Percentiles rank a stretch among this genome's conserved stretches.
phyloP scores from a whole-genome alignment of 2,329 filamentous ascomycete species.

The Pseudogymnoascus sp. region DNA sequence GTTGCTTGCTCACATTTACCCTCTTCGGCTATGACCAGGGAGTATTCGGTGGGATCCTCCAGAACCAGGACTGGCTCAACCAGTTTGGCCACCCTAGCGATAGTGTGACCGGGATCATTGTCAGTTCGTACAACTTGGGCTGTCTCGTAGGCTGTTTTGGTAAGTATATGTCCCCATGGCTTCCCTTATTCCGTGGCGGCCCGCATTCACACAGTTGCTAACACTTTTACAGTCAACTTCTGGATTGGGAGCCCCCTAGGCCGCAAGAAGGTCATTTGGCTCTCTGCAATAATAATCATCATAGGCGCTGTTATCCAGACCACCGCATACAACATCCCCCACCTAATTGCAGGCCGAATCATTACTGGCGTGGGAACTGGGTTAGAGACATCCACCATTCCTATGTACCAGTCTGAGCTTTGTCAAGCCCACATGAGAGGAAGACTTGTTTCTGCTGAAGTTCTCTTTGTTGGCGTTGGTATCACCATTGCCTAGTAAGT shows the following conservation, averaged over 20 bases:
- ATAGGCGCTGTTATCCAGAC: conserved; percentile 27
- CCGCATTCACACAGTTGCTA: too few relatives aligned
- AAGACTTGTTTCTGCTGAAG: conserved; percentile 37
- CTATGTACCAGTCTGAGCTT: conserved; percentile 40
- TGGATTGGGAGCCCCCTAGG: neutral
- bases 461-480: conserved; percentile 24
- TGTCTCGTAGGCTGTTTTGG: conserved; percentile 33
- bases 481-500: conserved; percentile 25
- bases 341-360: conserved; percentile 37
- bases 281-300: conserved; percentile 13
- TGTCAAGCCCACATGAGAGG: conserved; percentile 38
- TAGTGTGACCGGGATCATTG: conserved; percentile 36
- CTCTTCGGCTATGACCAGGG: conserved; percentile 43
- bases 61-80: conserved; percentile 38
- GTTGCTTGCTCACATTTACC: conserved; percentile 22
- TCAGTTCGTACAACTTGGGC: conserved; percentile 38
- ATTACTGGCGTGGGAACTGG: conserved; percentile 22
- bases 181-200: too few relatives aligned
- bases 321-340: conserved; percentile 31
- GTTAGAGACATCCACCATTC: conserved; percentile 31
- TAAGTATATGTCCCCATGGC: neutral
- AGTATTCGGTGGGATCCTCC: conserved; percentile 42
- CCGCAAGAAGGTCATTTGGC: conserved; percentile 11
- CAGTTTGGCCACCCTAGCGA: conserved; percentile 34
- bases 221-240: too few relatives aligned